Evolutionary conservation across 1,284 basidiomycete genomes (phyloP).

Genomic region (Cryptococcus sp.): DNA sequence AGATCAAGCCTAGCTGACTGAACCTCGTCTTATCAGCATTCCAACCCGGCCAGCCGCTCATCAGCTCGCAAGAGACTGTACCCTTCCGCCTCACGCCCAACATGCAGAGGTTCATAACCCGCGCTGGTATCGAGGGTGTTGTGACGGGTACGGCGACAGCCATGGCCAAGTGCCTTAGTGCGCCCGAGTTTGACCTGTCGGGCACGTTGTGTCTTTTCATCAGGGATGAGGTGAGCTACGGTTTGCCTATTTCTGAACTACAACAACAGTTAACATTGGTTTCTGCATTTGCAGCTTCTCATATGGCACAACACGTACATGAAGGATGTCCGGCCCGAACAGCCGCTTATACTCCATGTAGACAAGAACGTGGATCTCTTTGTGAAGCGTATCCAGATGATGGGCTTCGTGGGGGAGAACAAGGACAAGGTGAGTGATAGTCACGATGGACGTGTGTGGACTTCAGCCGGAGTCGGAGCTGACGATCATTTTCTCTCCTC

Average conservation of each 20-base stretch:
- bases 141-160: conserved; percentile 84
- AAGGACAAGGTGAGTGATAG: conserved; percentile 68
- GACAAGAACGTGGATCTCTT: conserved; percentile 72
- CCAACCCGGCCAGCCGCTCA: conserved; percentile 59
- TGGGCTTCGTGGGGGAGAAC: conserved; percentile 54
- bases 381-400: conserved; percentile 53
- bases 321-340: conserved; percentile 53
- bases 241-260: conserved; percentile 55
- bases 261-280: neutral
- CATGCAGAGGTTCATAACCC: conserved; percentile 89
- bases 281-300: conserved; percentile 24
- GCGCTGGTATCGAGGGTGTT: conserved; percentile 84
- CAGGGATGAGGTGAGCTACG: conserved; percentile 76
- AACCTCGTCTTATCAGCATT: conserved; percentile 49
- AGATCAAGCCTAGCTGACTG: neutral
- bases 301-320: conserved; percentile 50
- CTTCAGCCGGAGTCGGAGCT: neutral
- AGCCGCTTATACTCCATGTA: conserved; percentile 65
- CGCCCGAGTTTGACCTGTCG: conserved; percentile 72
- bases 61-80: conserved; percentile 77
- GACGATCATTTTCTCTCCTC: neutral
- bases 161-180: conserved; percentile 82
- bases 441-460: neutral
- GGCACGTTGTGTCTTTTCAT: conserved; percentile 60
- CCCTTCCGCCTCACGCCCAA: conserved; percentile 98